Evolutionary conservation across 129 eudicot species (phyloP), one percentile per base, ranked within the genome.

Genomic region (Erigeron canadensis): DNA sequence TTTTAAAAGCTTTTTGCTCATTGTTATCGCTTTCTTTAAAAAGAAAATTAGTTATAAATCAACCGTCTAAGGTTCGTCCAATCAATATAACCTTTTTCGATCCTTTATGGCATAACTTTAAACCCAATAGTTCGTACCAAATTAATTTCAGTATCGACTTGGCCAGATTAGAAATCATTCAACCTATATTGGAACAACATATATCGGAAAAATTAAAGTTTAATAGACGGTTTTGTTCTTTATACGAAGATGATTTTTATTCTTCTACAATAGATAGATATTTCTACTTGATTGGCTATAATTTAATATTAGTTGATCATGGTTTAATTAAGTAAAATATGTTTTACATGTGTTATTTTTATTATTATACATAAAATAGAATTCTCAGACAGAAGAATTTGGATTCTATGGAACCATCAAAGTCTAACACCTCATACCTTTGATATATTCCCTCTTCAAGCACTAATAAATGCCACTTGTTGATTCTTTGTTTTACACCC

Each of bases 401-500:
- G 73, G 86, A 86, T 91, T 88, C 86, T 75, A 58, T 86, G 73
- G 56, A 87, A 28, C 34, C 34, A 28, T 28, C 34, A 28, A 28
- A 83, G 86, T 71, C 89, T 88, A 89, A 86, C 92, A 80, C 70
- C 82, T 79, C 77, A 75, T 54, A 56, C 77, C 87, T 87, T 90
- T 87, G 61, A 79, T 70, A 88, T 86, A 88, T 91, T 88, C 97
- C 74, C 74, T 75, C 59, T 65, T 57, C 83, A 45, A 66, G 70
- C 83, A 69, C 79, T 79, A 58, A 84, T 79, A 72, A 69, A 79
- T 65, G 79, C 77, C 81, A 82, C 81, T 71, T 70, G 77, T 81
- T 85, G 72, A 83, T 77, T 83, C 88, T 69, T 68, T 69, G 67
- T 81, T 74, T 75, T 71, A 77, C 71, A 53, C 66, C 76, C 5